These are phyloP conservation scores for Babesia gibsoni DNA, from an alignment of 169 alveolate genomes.

Conservation along the genomic window DNA sequence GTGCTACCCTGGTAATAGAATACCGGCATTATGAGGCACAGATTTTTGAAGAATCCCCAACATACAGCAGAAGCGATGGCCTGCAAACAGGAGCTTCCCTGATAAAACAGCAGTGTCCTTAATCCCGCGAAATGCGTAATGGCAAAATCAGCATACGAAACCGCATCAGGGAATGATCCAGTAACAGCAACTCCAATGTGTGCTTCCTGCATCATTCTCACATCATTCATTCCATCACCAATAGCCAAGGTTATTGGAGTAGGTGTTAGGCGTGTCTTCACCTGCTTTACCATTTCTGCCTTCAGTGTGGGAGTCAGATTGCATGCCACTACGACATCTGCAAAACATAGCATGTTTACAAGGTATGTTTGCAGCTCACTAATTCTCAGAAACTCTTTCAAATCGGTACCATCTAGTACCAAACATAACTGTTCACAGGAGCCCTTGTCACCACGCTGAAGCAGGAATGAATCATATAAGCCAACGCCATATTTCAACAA, in stretches of 20 bases:
- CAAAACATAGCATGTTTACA: slow-evolving; percentile 72
- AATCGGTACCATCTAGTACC: slow-evolving; percentile 63
- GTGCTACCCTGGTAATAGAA: slow-evolving; percentile 57
- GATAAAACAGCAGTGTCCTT: slow-evolving; percentile 40
- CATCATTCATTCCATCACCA: slow-evolving; percentile 76
- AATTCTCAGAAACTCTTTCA: slow-evolving; percentile 60
- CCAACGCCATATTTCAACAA: slow-evolving; percentile 26
- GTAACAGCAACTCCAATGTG: slow-evolving; percentile 47
- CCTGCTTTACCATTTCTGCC: slow-evolving; percentile 67
- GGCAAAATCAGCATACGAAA: slow-evolving; percentile 38
- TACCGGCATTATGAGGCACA: slow-evolving; percentile 31
- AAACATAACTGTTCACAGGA: slow-evolving; percentile 67
- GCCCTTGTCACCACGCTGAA: slow-evolving; percentile 58
- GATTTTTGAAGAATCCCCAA: slow-evolving; percentile 31
- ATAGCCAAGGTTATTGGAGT: slow-evolving; percentile 73
- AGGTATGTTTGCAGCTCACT: slow-evolving; percentile 67
- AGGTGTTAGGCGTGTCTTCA: slow-evolving; percentile 64
- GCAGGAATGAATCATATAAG: slow-evolving; percentile 64
- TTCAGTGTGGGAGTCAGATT: slow-evolving; percentile 68
- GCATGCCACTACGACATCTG: slow-evolving; percentile 73
- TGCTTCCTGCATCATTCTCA: slow-evolving; percentile 62
- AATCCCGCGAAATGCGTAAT: slow-evolving; percentile 30
- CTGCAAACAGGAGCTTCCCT: slow-evolving; percentile 37
- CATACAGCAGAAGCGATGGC: slow-evolving; percentile 16
- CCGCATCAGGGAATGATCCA: slow-evolving; percentile 25